phyloP scores from a whole-genome alignment of 768 basidiomycete species.

The Lactarius tabidus region DNA sequence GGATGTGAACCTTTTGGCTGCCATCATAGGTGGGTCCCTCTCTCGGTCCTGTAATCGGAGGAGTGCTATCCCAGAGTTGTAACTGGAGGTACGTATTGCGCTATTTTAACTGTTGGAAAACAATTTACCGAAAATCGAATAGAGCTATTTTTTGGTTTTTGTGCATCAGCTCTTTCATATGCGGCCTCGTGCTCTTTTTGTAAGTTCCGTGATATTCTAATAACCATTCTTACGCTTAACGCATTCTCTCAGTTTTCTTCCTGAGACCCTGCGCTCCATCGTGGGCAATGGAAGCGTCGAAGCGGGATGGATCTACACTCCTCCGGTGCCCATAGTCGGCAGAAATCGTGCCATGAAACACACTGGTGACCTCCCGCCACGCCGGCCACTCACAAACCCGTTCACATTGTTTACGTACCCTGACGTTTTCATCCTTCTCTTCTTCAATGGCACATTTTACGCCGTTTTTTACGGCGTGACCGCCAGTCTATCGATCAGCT shows the following conservation, averaged over 20 bases:
- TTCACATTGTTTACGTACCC: conserved; percentile 50
- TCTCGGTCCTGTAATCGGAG: conserved; percentile 49
- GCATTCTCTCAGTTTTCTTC: conserved; percentile 36
- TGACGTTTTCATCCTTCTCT: conserved; percentile 53
- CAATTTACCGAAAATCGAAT: background rate
- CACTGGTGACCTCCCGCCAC: conserved; percentile 23
- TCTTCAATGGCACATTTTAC: conserved; percentile 51
- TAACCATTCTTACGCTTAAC: background rate
- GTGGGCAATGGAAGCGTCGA: conserved; percentile 42
- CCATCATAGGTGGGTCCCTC: conserved; percentile 35
- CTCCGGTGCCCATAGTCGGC: conserved; percentile 34
- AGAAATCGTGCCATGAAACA: conserved; percentile 14
- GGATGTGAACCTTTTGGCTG: background rate
- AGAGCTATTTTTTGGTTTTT: conserved; percentile 45
- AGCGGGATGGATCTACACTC: conserved; percentile 31
- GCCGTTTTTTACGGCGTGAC: conserved; percentile 58
- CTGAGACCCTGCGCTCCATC: conserved; percentile 46
- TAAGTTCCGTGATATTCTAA: conserved; percentile 20
- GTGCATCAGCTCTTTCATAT: conserved; percentile 34
- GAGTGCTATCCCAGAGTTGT: conserved; percentile 32
- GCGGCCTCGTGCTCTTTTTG: conserved; percentile 37
- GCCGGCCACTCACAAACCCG: conserved; percentile 48
- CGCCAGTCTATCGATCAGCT: conserved; percentile 58
- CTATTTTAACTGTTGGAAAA: background rate
- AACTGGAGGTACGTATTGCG: conserved; percentile 31